Conservation (phyloP, 2,329 filamentous ascomycete species). For the Emergomyces orientalis region DNA sequence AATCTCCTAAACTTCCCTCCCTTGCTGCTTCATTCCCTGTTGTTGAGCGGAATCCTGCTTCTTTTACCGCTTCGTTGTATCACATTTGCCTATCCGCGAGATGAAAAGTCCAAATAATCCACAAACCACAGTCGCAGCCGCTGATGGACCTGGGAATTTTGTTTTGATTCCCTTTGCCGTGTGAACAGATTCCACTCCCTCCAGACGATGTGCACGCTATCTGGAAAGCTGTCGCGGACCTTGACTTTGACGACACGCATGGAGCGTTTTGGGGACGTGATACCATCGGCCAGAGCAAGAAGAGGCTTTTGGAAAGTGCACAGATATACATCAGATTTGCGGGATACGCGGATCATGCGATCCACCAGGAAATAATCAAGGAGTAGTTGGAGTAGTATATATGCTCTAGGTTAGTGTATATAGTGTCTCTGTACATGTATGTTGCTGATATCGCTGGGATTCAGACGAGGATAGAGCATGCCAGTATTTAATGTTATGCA, state of each 20-base stretch:
- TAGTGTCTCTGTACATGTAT: background rate
- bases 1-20: conserved; percentile 14
- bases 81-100: background rate
- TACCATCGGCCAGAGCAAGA: conserved; percentile 51
- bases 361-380: conserved; percentile 19
- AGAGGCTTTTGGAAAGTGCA: conserved; percentile 63
- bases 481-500: background rate
- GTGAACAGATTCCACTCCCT: conserved; percentile 53
- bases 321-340: conserved; percentile 55
- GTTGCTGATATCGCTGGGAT: background rate
- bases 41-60: background rate
- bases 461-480: background rate
- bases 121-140: background rate
- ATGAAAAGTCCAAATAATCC: background rate
- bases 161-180: background rate
- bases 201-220: conserved; percentile 56
- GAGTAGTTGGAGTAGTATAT: background rate
- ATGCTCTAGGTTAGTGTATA: background rate
- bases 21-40: background rate
- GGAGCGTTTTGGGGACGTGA: conserved; percentile 58
- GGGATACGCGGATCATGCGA: conserved; percentile 28
- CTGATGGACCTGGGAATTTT: background rate
- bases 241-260: conserved; percentile 57
- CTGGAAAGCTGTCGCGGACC: conserved; percentile 56
- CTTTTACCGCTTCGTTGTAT: background rate